Conservation (phyloP, 495 filamentous ascomycete genomes). For the Rhypophila decipiens region DNA sequence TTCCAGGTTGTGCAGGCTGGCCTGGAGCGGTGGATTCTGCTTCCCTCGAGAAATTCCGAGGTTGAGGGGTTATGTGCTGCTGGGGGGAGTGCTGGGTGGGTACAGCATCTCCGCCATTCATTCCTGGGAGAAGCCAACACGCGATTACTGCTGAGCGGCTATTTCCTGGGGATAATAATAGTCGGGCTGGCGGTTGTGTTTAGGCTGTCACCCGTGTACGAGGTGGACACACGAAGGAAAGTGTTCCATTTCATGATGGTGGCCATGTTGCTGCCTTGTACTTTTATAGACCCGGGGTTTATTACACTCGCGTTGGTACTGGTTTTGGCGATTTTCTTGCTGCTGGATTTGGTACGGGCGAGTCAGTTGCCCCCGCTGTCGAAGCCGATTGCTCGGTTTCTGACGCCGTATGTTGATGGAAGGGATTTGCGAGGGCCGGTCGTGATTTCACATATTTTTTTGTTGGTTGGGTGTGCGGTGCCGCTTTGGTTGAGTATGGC, state of each 20-base stretch:
- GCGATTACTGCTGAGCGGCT: constrained; percentile 67
- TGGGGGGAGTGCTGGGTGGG: constrained; percentile 54
- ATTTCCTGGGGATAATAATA: constrained; percentile 63
- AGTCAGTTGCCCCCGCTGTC: constrained; percentile 86
- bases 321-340: constrained; percentile 72
- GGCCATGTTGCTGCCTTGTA: constrained; percentile 81
- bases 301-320: constrained; percentile 68
- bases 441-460: constrained; percentile 91
- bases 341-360: constrained; percentile 83
- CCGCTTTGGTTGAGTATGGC: constrained; percentile 85
- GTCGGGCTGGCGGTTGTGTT: constrained; percentile 68
- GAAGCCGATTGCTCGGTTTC: constrained; percentile 71
- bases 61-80: constrained; percentile 32
- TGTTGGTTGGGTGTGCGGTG: constrained; percentile 92
- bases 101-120: constrained; percentile 49
- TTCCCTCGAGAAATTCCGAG: constrained; percentile 45
- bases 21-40: constrained; percentile 67
- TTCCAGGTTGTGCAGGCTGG: constrained; percentile 58
- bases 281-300: constrained; percentile 80
- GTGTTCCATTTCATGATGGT: constrained; percentile 99
- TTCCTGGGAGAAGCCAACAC: constrained; percentile 70
- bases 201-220: constrained; percentile 59
- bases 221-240: constrained; percentile 96
- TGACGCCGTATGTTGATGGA: constrained; percentile 92
- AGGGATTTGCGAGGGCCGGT: constrained; percentile 88